A percentile compares a stretch with the other conserved stretches of the same genome.
These are phyloP conservation scores for Alternaria arbusti DNA, from an alignment of 2,329 filamentous ascomycete genomes.

Conservation along the genomic window DNA sequence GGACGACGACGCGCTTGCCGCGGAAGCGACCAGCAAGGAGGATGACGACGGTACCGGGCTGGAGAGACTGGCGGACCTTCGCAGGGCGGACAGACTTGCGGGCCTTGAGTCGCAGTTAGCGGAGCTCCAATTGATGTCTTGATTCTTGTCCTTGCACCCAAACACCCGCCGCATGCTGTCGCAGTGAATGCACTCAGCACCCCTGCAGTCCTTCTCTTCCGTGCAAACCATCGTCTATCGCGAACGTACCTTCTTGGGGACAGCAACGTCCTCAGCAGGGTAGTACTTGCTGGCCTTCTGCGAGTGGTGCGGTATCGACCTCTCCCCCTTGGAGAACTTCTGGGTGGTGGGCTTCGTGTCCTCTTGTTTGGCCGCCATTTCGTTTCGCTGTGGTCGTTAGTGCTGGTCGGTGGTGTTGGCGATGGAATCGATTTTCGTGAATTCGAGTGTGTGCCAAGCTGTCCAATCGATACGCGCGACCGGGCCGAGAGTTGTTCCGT, in stretches of 20 bases:
- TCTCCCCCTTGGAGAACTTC: slow-evolving; percentile 97
- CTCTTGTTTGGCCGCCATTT: slow-evolving; percentile 66
- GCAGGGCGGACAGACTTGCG: slow-evolving; percentile 92
- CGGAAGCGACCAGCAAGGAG: slow-evolving; percentile 99
- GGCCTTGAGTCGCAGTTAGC: slow-evolving; percentile 64
- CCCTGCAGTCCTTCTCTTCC: slow-evolving; percentile 21
- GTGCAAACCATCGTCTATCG: slow-evolving; percentile 20
- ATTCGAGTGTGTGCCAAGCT: slow-evolving; percentile 21
- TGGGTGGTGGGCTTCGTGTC: slow-evolving; percentile 65
- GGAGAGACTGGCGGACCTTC: slow-evolving; percentile 85
- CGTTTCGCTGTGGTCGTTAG: slow-evolving; percentile 59
- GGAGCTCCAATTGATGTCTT: slow-evolving; percentile 17
- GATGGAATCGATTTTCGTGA: slow-evolving; percentile 19
- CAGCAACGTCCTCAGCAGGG: slow-evolving; percentile 87
- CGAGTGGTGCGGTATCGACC: slow-evolving; percentile 82
- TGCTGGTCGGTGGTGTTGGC: slow-evolving; percentile 24
- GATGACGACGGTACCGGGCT: slow-evolving; percentile 96
- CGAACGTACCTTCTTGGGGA: slow-evolving; percentile 90
- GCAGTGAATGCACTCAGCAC: slow-evolving; percentile 4
- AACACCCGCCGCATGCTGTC: slow-evolving; percentile 8
- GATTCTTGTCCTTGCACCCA: neutral
- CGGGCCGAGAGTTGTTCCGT: slow-evolving; percentile 16
- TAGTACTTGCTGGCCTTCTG: slow-evolving; percentile 99
- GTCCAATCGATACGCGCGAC: slow-evolving; percentile 18
- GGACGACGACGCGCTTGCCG: slow-evolving; percentile 98